Evolutionary conservation across 306 rosid species (phyloP).

Genomic region (Sindora glabra): DNA sequence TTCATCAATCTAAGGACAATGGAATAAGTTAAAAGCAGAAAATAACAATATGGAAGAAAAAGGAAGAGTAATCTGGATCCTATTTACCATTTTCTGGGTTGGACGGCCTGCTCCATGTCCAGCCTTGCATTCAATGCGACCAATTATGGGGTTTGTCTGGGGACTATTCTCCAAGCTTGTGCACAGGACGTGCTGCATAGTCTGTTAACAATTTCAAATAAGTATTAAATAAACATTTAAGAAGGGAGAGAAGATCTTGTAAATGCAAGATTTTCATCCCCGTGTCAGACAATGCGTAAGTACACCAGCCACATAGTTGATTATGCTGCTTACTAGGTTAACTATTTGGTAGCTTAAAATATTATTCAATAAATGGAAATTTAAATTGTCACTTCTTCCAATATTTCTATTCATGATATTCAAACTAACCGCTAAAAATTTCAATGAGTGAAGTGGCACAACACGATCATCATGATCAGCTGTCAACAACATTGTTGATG

Average conservation of each 20-base stretch:
- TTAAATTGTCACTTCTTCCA: neutral
- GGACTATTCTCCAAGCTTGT: conserved; percentile 73
- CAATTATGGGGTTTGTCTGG: conserved; percentile 80
- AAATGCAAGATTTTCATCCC: neutral
- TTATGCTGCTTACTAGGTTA: too few species aligned
- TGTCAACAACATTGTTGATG: conserved; percentile 82
- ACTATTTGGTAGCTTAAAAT: neutral
- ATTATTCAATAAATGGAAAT: neutral
- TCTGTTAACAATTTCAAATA: conserved; percentile 26
- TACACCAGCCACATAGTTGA: neutral
- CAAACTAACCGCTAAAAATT: conserved; percentile 75
- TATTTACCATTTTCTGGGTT: conserved; percentile 69
- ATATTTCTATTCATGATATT: neutral
- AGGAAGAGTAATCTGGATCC: neutral
- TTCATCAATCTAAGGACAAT: conserved; percentile 36
- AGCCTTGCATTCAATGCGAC: conserved; percentile 90
- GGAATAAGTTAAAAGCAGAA: neutral
- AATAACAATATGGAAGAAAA: neutral
- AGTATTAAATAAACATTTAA: neutral
- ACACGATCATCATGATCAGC: conserved; percentile 99
- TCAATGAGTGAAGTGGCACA: conserved; percentile 81
- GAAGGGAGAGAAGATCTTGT: neutral
- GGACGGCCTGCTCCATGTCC: conserved; percentile 87
- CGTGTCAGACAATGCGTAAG: neutral
- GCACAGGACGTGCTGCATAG: conserved; percentile 62